Conservation (phyloP, 1,284 basidiomycete genomes). For the Apiotrichum porosum region DNA sequence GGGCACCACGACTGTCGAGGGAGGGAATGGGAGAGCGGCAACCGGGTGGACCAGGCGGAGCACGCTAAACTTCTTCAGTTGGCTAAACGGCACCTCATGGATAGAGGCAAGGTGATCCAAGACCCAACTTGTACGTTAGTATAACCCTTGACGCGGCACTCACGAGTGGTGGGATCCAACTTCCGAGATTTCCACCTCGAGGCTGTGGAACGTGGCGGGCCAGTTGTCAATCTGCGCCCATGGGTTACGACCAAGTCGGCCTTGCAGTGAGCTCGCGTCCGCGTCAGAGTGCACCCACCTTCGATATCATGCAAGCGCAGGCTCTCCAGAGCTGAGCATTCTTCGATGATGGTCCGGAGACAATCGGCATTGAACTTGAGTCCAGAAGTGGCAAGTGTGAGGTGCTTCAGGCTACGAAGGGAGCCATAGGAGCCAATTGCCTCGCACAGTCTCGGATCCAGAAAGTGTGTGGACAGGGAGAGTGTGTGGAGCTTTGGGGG, state of each 20-base stretch:
- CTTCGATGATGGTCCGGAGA: constrained; percentile 19
- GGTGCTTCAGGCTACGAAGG: constrained; percentile 18
- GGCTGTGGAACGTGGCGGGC: constrained; percentile 16
- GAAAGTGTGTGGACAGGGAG: constrained; percentile 26
- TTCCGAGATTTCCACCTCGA: constrained; percentile 26
- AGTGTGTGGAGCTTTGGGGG: constrained; percentile 14
- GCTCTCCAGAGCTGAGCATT: constrained; percentile 19
- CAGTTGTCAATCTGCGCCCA: constrained; percentile 25
- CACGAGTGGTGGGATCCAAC: constrained; percentile 24
- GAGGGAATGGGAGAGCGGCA: constrained; percentile 22
- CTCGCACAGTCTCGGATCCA: constrained; percentile 20
- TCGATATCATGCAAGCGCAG: constrained; percentile 24
- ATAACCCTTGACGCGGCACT: not conserved
- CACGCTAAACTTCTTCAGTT: constrained; percentile 23
- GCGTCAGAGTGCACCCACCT: constrained; percentile 9
- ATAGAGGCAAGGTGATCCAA: constrained; percentile 28
- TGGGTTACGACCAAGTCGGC: constrained; percentile 30
- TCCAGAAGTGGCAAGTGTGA: constrained; percentile 25
- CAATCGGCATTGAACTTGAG: constrained; percentile 27
- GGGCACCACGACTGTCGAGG: constrained; percentile 5
- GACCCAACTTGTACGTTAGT: constrained; percentile 20
- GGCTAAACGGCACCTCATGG: constrained; percentile 20
- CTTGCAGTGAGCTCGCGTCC: constrained; percentile 3
- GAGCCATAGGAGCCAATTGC: constrained; percentile 21
- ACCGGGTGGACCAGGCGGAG: constrained; percentile 22